phyloP scores from a whole-genome alignment of 345 rosid species.

The Eutrema heterophyllum region DNA sequence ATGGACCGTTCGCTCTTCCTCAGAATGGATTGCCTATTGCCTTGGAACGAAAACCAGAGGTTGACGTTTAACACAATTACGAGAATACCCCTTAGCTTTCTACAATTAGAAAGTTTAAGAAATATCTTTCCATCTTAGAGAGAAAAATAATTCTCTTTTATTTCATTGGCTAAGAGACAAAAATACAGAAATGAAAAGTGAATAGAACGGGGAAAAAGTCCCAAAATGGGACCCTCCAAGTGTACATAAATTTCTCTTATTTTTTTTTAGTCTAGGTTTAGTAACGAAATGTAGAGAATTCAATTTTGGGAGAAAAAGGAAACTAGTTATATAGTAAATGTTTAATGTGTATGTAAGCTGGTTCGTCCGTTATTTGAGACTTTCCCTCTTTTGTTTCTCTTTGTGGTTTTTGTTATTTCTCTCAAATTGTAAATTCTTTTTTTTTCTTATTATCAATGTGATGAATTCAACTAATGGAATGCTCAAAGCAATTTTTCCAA shows the following conservation, averaged over 20 bases:
- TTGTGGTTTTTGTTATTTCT: background rate
- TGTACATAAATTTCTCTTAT: slow-evolving; percentile 12
- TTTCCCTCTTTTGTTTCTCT: background rate
- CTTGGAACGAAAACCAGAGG: slow-evolving; percentile 39
- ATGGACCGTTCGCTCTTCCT: slow-evolving; percentile 83
- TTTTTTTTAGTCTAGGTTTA: background rate
- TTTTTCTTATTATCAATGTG: background rate
- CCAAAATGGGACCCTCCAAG: slow-evolving; percentile 25
- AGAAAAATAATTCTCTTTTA: background rate
- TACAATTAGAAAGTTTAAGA: slow-evolving; percentile 12
- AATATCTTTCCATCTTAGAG: background rate
- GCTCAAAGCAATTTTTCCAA: background rate
- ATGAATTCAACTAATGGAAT: background rate
- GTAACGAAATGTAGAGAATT: background rate
- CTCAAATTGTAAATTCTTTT: slow-evolving; percentile 14
- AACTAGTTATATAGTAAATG: background rate
- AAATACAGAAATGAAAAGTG: background rate
- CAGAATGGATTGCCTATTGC: slow-evolving; percentile 76
- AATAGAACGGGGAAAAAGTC: background rate
- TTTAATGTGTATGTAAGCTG: background rate
- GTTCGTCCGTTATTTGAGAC: background rate
- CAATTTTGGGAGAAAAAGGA: background rate
- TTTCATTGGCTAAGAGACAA: background rate
- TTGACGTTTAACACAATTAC: background rate
- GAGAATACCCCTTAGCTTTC: slow-evolving; percentile 1